phyloP scores from a whole-genome alignment of 768 basidiomycete genomes.

The Multifurca ochricompacta region DNA sequence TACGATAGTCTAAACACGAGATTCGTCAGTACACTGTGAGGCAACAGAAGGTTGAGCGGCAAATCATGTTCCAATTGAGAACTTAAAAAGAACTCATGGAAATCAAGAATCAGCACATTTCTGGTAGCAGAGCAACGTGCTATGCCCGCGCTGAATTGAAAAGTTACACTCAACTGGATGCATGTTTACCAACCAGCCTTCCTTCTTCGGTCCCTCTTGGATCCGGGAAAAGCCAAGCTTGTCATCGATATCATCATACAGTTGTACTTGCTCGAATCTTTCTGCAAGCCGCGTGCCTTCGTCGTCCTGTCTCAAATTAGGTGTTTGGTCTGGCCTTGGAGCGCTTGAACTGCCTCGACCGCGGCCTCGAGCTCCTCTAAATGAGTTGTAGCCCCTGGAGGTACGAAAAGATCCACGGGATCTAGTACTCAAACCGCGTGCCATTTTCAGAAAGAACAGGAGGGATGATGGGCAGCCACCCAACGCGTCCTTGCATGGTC shows the following conservation, averaged over 20 bases:
- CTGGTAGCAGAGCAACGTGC: not conserved
- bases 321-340: constrained; percentile 40
- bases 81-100: not conserved
- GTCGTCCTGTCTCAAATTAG: constrained; percentile 75
- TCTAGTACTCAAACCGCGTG: constrained; percentile 21
- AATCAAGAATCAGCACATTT: no score
- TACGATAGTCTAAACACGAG: constrained; percentile 56
- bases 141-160: not conserved
- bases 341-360: constrained; percentile 34
- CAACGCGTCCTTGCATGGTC: not conserved
- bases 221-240: constrained; percentile 81
- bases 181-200: constrained; percentile 99
- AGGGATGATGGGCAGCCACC: not conserved
- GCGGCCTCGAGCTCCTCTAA: constrained; percentile 41
- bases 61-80: not conserved
- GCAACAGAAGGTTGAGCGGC: not conserved
- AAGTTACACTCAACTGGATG: constrained; percentile 63
- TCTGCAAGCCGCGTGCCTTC: constrained; percentile 86
- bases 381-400: constrained; percentile 28
- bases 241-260: constrained; percentile 86
- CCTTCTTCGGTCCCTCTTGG: constrained; percentile 67
- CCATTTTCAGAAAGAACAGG: constrained; percentile 4
- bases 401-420: constrained; percentile 35
- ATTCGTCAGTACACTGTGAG: not conserved
- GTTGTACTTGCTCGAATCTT: constrained; percentile 68